A percentile compares a stretch with the other conserved stretches of the same genome.
phyloP scores from a whole-genome alignment of 108 stramenopile species.

The Pseudonitzschia delicatissima region DNA sequence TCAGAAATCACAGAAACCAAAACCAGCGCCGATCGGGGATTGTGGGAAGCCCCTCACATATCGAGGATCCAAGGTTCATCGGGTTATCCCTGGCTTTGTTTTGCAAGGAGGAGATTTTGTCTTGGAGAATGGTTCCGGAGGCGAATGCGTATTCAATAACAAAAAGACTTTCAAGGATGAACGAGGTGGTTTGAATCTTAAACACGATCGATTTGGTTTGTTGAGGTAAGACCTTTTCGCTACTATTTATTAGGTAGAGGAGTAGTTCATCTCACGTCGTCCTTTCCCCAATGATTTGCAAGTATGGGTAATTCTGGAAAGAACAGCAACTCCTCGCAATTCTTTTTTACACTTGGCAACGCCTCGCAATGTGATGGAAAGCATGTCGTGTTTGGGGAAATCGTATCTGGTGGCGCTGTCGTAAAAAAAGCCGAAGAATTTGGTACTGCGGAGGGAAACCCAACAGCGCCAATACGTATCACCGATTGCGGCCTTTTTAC shows the following conservation, averaged over 20 bases:
- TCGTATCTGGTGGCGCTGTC: conserved; percentile 76
- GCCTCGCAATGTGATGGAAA: conserved; percentile 91
- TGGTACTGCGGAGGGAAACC: conserved; percentile 29
- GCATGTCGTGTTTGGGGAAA: conserved; percentile 92
- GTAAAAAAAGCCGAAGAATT: conserved; percentile 63
- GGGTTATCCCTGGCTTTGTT: conserved; percentile 78
- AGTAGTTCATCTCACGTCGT: no score
- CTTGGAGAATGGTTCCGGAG: conserved; percentile 91
- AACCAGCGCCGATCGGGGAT: conserved; percentile 69
- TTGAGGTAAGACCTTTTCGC: conserved; percentile 30
- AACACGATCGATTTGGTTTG: conserved; percentile 77
- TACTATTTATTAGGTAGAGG: not conserved
- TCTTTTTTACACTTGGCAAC: conserved; percentile 82
- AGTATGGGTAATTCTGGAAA: conserved; percentile 94
- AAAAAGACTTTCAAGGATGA: conserved; percentile 92
- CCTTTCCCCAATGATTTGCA: no score
- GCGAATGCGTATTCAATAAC: conserved; percentile 87
- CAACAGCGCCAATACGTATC: conserved; percentile 48
- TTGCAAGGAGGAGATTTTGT: conserved; percentile 97
- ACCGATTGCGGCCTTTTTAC: conserved; percentile 74
- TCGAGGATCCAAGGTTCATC: conserved; percentile 69
- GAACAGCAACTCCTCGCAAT: conserved; percentile 92
- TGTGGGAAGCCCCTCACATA: conserved; percentile 83
- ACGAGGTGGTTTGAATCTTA: conserved; percentile 71
- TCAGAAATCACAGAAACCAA: conserved; percentile 18